Evolutionary conservation across 805 yeast genomes (phyloP).

Genomic region (Ogataea paradorogensis): DNA sequence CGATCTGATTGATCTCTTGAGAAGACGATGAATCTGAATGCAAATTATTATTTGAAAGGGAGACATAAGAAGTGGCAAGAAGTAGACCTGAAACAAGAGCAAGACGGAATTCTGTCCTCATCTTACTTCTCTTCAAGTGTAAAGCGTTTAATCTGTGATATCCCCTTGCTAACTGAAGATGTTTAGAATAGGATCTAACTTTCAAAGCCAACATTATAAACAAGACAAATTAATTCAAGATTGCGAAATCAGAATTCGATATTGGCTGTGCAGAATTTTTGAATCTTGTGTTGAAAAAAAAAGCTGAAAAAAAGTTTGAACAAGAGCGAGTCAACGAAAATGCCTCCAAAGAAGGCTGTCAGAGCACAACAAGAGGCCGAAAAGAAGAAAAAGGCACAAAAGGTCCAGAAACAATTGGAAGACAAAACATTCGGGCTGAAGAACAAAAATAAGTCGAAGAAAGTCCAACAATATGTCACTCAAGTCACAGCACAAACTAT

Average conservation of each 20-base stretch:
- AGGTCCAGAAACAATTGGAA: constrained; percentile 60
- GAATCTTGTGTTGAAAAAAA: background rate
- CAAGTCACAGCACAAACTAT: constrained; percentile 67
- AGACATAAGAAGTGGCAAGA: constrained; percentile 33
- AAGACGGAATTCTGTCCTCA: constrained; percentile 31
- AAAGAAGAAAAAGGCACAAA: constrained; percentile 61
- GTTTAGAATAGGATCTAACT: constrained; percentile 15
- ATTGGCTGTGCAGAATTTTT: constrained; percentile 12
- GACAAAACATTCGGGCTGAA: constrained; percentile 95
- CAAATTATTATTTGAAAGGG: constrained; percentile 28
- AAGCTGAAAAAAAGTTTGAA: constrained; percentile 4
- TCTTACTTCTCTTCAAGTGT: constrained; percentile 14
- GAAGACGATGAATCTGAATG: constrained; percentile 30
- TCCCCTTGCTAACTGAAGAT: constrained; percentile 4
- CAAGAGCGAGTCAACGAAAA: constrained; percentile 25
- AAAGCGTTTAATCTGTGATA: constrained; percentile 2
- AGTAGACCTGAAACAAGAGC: constrained; percentile 34
- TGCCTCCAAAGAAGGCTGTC: constrained; percentile 78
- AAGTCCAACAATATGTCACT: constrained; percentile 70
- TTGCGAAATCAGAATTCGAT: constrained; percentile 15
- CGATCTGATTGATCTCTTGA: constrained; percentile 12
- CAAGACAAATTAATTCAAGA: constrained; percentile 6
- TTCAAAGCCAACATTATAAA: constrained; percentile 17
- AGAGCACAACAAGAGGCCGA: constrained; percentile 46
- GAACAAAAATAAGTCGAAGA: constrained; percentile 91